Evolutionary conservation across 2,329 filamentous ascomycete species (phyloP).

Genomic region (Aplosporella prunicola): DNA sequence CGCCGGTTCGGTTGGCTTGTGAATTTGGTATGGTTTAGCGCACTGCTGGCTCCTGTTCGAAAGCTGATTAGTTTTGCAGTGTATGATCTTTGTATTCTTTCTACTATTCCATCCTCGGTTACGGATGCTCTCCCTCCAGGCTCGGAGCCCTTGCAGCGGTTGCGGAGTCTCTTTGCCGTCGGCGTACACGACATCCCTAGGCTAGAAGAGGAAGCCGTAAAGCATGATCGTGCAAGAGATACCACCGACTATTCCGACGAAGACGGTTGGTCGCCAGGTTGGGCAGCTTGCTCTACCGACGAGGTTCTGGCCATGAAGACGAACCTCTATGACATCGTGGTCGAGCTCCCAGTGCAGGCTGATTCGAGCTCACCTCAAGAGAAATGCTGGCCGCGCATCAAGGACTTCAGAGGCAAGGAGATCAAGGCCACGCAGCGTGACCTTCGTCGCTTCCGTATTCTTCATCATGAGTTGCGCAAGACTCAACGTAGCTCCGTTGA

Average conservation of each 20-base stretch:
- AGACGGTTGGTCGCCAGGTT: slow-evolving; percentile 48
- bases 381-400: slow-evolving; percentile 67
- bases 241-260: slow-evolving; percentile 27
- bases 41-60: neutral
- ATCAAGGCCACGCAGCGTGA: slow-evolving; percentile 87
- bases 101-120: slow-evolving; percentile 71
- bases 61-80: slow-evolving; percentile 44
- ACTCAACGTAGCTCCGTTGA: slow-evolving; percentile 20
- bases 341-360: slow-evolving; percentile 51
- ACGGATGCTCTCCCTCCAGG: slow-evolving; percentile 57
- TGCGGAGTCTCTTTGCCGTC: slow-evolving; percentile 81
- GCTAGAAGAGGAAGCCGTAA: slow-evolving; percentile 48
- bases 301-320: slow-evolving; percentile 82
- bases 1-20: slow-evolving; percentile 76
- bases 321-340: slow-evolving; percentile 78
- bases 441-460: slow-evolving; percentile 55
- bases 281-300: slow-evolving; percentile 94
- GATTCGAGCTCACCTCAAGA: slow-evolving; percentile 3
- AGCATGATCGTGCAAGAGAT: slow-evolving; percentile 29
- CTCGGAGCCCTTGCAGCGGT: slow-evolving; percentile 51
- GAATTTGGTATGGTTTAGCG: slow-evolving; percentile 61
- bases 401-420: slow-evolving; percentile 50
- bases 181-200: slow-evolving; percentile 87
- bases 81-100: slow-evolving; percentile 87
- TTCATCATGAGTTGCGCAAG: slow-evolving; percentile 27